Evolutionary conservation across 305 asterid genomes (phyloP).

Genomic region (Ilex paraguariensis): DNA sequence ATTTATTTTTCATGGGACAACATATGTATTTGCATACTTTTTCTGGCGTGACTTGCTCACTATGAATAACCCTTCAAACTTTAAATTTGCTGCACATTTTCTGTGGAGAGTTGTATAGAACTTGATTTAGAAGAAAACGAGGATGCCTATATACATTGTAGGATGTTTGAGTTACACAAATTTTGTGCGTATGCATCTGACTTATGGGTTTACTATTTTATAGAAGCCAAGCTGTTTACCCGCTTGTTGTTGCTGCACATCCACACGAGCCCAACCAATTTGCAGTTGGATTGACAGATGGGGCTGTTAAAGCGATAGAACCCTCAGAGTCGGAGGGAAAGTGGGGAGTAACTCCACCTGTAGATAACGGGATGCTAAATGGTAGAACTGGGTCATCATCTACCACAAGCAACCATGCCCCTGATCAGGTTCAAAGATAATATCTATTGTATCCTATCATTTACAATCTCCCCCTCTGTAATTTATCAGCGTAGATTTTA

Average conservation of each 20-base stretch:
- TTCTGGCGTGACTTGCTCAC: too few species aligned
- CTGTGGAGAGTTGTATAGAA: too few species aligned
- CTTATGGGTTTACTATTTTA: conserved; percentile 3
- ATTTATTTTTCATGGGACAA: too few species aligned
- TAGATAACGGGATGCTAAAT: conserved; percentile 60
- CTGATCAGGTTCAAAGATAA: conserved; percentile 81
- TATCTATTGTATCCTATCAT: conserved; percentile 5
- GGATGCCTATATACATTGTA: too few species aligned
- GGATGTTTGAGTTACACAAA: too few species aligned
- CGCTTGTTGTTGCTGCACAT: conserved; percentile 79
- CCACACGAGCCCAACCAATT: conserved; percentile 89
- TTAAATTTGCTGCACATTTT: too few species aligned
- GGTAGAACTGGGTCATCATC: conserved; percentile 75
- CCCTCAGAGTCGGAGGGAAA: conserved; percentile 76
- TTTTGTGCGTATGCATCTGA: conserved; percentile 4
- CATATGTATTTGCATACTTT: too few species aligned
- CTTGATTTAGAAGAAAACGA: too few species aligned
- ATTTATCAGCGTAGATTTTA: conserved; percentile 45
- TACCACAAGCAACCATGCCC: conserved; percentile 57
- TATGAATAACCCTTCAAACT: conserved; percentile 30
- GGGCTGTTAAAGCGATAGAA: conserved; percentile 88
- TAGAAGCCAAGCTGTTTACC: conserved; percentile 73
- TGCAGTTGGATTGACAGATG: conserved; percentile 84
- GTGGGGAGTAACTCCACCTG: conserved; percentile 86
- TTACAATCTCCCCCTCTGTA: conserved; percentile 32